phyloP scores from a whole-genome alignment of 345 rosid genomes.

The Salix caprea region DNA sequence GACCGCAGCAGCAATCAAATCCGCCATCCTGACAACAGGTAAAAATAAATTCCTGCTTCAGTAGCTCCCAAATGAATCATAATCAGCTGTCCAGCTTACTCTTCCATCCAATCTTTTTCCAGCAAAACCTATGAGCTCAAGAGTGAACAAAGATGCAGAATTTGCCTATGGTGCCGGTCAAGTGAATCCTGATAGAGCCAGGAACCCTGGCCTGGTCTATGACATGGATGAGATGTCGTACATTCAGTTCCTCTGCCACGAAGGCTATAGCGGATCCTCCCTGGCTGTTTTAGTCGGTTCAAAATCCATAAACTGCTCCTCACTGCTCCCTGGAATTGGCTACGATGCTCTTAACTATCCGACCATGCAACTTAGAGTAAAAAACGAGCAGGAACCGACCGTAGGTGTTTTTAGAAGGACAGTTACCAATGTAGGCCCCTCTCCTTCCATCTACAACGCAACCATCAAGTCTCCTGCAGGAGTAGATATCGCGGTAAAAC shows the following conservation, averaged over 20 bases:
- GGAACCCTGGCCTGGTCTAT: slow-evolving; percentile 65
- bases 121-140: slow-evolving; percentile 70
- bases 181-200: slow-evolving; percentile 55
- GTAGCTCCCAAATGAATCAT: too few relatives aligned
- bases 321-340: slow-evolving; percentile 61
- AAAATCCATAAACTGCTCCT: slow-evolving; percentile 59
- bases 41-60: background rate
- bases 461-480: slow-evolving; percentile 58
- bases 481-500: slow-evolving; percentile 53
- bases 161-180: slow-evolving; percentile 86
- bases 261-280: slow-evolving; percentile 63
- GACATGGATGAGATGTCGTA: slow-evolving; percentile 71
- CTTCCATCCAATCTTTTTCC: background rate
- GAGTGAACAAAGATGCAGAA: slow-evolving; percentile 54
- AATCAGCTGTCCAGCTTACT: background rate
- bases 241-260: slow-evolving; percentile 72
- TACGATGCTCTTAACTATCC: slow-evolving; percentile 83
- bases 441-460: slow-evolving; percentile 49
- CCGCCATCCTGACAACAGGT: slow-evolving; percentile 92
- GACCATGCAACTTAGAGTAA: slow-evolving; percentile 57
- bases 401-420: slow-evolving; percentile 49
- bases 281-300: slow-evolving; percentile 47
- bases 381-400: slow-evolving; percentile 25
- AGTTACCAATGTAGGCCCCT: slow-evolving; percentile 73
- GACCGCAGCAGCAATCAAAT: slow-evolving; percentile 77